Evolutionary conservation across 495 filamentous ascomycete genomes (phyloP).

Genomic region (Immersiella caudata): DNA sequence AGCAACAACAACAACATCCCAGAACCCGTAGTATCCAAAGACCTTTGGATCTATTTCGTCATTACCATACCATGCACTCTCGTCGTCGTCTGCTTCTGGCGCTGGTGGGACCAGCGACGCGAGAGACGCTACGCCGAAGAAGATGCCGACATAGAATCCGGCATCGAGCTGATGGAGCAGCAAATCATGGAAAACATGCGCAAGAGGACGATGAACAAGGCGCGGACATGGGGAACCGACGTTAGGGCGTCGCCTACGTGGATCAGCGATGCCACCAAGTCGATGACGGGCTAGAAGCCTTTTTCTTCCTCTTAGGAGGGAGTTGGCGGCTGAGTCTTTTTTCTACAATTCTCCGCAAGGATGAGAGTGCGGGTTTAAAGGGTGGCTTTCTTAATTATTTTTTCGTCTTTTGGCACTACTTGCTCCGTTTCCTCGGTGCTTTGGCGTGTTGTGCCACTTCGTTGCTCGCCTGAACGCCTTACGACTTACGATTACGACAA

Average conservation of each 20-base stretch:
- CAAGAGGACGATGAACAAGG: constrained; percentile 56
- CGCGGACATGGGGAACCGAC: constrained; percentile 45
- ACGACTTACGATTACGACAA: constrained; percentile 15
- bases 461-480: neutral
- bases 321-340: neutral
- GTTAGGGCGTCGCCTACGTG: constrained; percentile 18
- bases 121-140: constrained; percentile 49
- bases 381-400: neutral
- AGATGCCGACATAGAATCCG: constrained; percentile 52
- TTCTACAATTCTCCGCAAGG: neutral
- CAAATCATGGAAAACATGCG: constrained; percentile 57
- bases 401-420: neutral
- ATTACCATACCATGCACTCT: constrained; percentile 55
- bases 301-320: neutral
- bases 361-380: neutral
- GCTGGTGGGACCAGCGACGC: constrained; percentile 48
- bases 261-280: constrained; percentile 13
- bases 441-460: neutral
- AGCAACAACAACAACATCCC: constrained; percentile 2
- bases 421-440: neutral
- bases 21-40: constrained; percentile 37
- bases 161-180: constrained; percentile 57
- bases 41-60: constrained; percentile 60
- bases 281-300: neutral
- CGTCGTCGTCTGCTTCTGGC: constrained; percentile 49